Evolutionary conservation across 2,329 filamentous ascomycete genomes (phyloP).

Genomic region (Coniochaeta hoffmannii): DNA sequence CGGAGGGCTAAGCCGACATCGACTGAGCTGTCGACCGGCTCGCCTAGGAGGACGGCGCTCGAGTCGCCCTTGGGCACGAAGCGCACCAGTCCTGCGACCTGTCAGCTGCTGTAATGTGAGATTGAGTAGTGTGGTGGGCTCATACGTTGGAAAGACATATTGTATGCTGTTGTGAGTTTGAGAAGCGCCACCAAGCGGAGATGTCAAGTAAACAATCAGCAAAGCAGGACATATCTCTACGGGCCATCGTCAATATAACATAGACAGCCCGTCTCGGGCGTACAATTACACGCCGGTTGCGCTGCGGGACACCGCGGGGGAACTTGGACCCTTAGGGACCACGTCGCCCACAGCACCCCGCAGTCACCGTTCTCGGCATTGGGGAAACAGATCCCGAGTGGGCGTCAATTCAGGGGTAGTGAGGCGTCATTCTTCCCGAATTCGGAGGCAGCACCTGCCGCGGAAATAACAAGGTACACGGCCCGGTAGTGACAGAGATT

Average conservation of each 20-base stretch:
- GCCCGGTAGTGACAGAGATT: not conserved
- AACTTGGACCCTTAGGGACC: constrained; percentile 2
- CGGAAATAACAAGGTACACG: too few species aligned
- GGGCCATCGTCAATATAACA: not conserved
- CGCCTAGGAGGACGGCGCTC: constrained; percentile 44
- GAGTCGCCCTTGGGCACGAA: constrained; percentile 46
- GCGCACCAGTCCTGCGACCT: constrained; percentile 45
- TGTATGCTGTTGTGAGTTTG: not conserved
- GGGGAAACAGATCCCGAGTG: not conserved
- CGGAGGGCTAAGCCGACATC: constrained; percentile 52
- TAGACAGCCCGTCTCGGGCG: not conserved
- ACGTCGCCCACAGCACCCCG: not conserved
- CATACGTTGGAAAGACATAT: constrained; percentile 1
- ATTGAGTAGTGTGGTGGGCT: not conserved
- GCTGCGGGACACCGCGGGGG: not conserved
- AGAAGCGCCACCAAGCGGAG: not conserved
- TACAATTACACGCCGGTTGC: not conserved
- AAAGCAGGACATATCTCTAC: not conserved
- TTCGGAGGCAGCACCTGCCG: not conserved
- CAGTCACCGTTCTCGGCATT: not conserved
- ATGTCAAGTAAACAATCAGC: not conserved
- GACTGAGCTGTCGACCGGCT: constrained; percentile 42
- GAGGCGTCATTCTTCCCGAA: not conserved
- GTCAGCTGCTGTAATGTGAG: not conserved
- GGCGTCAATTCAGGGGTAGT: not conserved